Conservation (phyloP, 2,329 filamentous ascomycete genomes). For the Fusarium mexicanum region DNA sequence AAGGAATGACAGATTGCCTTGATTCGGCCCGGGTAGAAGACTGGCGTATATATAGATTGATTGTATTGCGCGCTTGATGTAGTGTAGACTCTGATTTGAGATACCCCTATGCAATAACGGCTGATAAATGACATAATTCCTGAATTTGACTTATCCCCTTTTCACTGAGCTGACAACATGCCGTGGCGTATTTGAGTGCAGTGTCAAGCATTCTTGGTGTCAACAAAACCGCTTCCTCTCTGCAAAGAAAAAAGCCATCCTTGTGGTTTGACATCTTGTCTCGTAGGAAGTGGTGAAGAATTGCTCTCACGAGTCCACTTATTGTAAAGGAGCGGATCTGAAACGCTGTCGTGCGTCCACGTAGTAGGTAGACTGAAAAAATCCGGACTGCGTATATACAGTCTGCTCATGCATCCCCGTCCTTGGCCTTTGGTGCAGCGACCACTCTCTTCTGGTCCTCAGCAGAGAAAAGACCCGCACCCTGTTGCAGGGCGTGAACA, state of each 20-base stretch:
- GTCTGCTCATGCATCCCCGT: slow-evolving; percentile 20
- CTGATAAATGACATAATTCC: neutral
- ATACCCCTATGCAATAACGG: slow-evolving; percentile 41
- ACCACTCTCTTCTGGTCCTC: slow-evolving; percentile 49
- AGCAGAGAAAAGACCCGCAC: slow-evolving; percentile 66
- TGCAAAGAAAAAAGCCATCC: neutral
- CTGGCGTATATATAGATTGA: slow-evolving; percentile 2
- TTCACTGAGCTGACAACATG: neutral
- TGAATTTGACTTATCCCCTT: neutral
- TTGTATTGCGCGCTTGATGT: slow-evolving; percentile 11
- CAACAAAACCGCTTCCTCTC: neutral
- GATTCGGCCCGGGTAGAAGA: neutral
- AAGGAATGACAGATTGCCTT: neutral
- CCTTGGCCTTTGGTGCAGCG: slow-evolving; percentile 21
- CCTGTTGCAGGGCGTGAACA: slow-evolving; percentile 74
- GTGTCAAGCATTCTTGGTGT: neutral
- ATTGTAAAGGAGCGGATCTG: neutral
- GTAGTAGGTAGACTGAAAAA: neutral
- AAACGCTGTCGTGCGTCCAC: neutral
- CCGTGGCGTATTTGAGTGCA: neutral
- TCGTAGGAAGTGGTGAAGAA: neutral
- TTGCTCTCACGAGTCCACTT: neutral
- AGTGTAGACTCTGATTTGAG: slow-evolving; percentile 32
- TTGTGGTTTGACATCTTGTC: neutral
- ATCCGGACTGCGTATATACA: neutral